A percentile compares a stretch with the other conserved stretches of the same genome.
These are phyloP conservation scores for Rhododendron henanense DNA, from an alignment of 148 eudicot species.

Conservation along the genomic window DNA sequence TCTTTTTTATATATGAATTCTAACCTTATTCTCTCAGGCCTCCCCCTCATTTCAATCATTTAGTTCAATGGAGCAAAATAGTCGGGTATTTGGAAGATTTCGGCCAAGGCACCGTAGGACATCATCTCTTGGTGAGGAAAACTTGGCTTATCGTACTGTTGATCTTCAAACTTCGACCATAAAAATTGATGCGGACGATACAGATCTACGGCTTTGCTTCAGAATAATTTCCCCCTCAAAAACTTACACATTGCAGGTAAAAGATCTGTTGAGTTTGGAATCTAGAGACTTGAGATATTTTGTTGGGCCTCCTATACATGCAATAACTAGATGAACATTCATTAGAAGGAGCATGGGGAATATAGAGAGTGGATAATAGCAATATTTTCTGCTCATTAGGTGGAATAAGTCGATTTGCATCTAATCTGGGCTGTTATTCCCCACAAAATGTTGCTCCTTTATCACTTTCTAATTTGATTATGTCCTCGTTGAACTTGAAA, in stretches of 20 bases:
- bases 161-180: constrained; percentile 86
- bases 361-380: neutral
- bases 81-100: constrained; percentile 85
- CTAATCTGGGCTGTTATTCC: neutral
- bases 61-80: constrained; percentile 44
- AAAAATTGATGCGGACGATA: constrained; percentile 87
- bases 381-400: neutral
- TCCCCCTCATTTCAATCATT: constrained; percentile 45
- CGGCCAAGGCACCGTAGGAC: constrained; percentile 56
- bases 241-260: constrained; percentile 87
- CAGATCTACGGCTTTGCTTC: constrained; percentile 87
- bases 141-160: constrained; percentile 57
- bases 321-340: constrained; percentile 6
- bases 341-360: neutral
- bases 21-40: constrained; percentile 39
- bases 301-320: neutral
- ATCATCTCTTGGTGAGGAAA: constrained; percentile 67
- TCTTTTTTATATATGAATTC: neutral
- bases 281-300: neutral
- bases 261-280: neutral
- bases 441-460: neutral
- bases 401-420: neutral
- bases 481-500: neutral
- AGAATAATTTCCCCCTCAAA: constrained; percentile 86
- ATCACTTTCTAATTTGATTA: neutral